Base-by-base conservation (phyloP, 768 basidiomycete genomes). In the Tricholomella constricta region DNA sequence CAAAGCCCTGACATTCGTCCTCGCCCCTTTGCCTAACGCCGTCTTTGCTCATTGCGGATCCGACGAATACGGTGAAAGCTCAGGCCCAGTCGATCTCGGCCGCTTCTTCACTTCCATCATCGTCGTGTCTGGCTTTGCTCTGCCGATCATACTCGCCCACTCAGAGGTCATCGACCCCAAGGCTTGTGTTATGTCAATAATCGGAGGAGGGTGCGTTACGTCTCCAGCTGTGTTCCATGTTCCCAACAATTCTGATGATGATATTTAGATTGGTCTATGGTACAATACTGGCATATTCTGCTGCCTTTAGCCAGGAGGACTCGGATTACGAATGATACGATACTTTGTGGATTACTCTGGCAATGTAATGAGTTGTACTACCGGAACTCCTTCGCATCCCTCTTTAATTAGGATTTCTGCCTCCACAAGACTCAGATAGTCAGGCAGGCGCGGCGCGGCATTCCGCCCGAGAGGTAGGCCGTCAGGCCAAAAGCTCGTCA, bases 21-120 rank as follows among this genome's bases (percentile, higher is more conserved):
- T 98, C 61, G 97, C 97, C 1, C 97, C 97, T 20, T 76, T 98
- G 17, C 97, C 97, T 3, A 99, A 99, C 66, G 90, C 93, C 12
- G 64, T 98, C 41, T 98, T 94, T 69, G 77, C 92, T n/a, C 88
- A 94, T 69, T 97, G 94, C 69, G 91, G 89, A 44, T 80, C 80
- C 10, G 95, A 97, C 66, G 94, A 98, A 61, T 88, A 95, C 68
- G 82, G 89, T 68, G 86, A 85, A 45, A 75, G 77, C 55, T 72
- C 84, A 10, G 85, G 86, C 34, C 80, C 90, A 31, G 70, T 92
- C 42, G 97, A 98, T 74, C 81, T 98, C 31, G 97, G 96, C 29
- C 89, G 93, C 41, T 99, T 98, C 77, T 80, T 98, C 51, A 98
- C 97, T 12, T 81, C 92, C 36, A 80, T 86, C 56, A 79, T 97